A percentile compares a stretch with the other conserved stretches of the same genome.
Evolutionary conservation across 257 asterid genomes (phyloP).

Genomic region (Ballota nigra): DNA sequence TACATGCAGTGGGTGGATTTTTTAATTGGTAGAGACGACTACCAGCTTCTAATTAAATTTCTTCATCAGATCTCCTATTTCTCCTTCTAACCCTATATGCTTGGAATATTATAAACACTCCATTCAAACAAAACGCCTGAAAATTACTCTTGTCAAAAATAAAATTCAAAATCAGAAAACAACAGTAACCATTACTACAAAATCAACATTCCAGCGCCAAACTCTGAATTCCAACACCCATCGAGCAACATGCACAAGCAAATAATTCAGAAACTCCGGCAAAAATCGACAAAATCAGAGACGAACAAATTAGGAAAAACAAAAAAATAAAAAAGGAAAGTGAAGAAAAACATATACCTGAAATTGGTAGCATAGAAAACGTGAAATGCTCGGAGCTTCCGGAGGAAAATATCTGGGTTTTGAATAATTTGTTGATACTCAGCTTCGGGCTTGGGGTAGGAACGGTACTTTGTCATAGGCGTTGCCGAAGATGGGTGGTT

Average conservation of each 20-base stretch:
- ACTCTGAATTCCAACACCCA: background rate
- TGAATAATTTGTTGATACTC: constrained; percentile 69
- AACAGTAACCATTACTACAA: background rate
- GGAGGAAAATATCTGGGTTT: constrained; percentile 59
- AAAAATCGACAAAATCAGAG: background rate
- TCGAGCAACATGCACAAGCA: constrained; percentile 33
- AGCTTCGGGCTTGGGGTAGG: constrained; percentile 83
- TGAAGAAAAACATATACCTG: constrained; percentile 27
- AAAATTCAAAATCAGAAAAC: background rate
- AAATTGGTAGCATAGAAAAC: constrained; percentile 44
- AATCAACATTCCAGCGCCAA: constrained; percentile 19
- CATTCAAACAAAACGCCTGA: background rate
- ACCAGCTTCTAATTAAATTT: background rate
- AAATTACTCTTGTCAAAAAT: background rate
- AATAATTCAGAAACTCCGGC: background rate
- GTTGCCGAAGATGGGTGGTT: constrained; percentile 43
- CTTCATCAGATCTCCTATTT: background rate
- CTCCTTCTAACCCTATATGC: background rate
- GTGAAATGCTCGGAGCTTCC: constrained; percentile 68
- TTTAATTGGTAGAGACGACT: background rate
- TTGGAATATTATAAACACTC: background rate
- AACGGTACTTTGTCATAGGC: constrained; percentile 31
- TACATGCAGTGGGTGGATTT: background rate
- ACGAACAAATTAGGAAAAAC: background rate
- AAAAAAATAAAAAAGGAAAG: background rate